Percentiles rank a stretch among this genome's conserved stretches.
These are phyloP conservation scores for Lantana camara DNA, from an alignment of 257 asterid species.

Conservation along the genomic window DNA sequence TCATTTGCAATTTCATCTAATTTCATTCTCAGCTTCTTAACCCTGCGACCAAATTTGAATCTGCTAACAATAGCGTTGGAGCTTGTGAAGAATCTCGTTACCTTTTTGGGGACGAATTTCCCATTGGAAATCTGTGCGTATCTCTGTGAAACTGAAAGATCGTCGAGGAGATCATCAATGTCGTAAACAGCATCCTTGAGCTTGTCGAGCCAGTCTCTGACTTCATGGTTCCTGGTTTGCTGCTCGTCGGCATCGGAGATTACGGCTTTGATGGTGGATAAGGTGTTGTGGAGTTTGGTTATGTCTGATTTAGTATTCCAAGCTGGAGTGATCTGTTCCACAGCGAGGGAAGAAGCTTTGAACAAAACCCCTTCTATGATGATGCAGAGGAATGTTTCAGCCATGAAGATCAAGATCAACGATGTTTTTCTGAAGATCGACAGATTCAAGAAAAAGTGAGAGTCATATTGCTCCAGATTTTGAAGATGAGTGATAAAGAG, in stretches of 20 bases:
- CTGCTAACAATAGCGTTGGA: constrained; percentile 31
- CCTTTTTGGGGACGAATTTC: constrained; percentile 26
- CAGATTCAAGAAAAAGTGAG: not conserved
- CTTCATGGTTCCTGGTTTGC: constrained; percentile 44
- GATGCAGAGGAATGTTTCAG: constrained; percentile 45
- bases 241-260: constrained; percentile 52
- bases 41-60: constrained; percentile 39
- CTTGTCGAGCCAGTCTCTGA: constrained; percentile 53
- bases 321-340: constrained; percentile 38
- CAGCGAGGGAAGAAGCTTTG: constrained; percentile 39
- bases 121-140: constrained; percentile 8
- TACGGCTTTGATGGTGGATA: constrained; percentile 51
- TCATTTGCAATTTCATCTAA: constrained; percentile 50
- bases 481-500: no score
- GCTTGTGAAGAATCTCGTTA: constrained; percentile 38
- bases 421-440: not conserved
- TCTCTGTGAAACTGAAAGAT: constrained; percentile 29
- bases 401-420: constrained; percentile 33
- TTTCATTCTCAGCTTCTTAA: constrained; percentile 36
- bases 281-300: constrained; percentile 39
- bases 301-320: constrained; percentile 44
- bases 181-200: constrained; percentile 53
- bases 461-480: no score
- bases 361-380: constrained; percentile 43
- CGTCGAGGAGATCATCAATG: constrained; percentile 50